Evolutionary conservation across 1,139 yeast species (phyloP), one percentile per base, ranked within the genome.

Genomic region (Yamadazyma trypodendri): DNA sequence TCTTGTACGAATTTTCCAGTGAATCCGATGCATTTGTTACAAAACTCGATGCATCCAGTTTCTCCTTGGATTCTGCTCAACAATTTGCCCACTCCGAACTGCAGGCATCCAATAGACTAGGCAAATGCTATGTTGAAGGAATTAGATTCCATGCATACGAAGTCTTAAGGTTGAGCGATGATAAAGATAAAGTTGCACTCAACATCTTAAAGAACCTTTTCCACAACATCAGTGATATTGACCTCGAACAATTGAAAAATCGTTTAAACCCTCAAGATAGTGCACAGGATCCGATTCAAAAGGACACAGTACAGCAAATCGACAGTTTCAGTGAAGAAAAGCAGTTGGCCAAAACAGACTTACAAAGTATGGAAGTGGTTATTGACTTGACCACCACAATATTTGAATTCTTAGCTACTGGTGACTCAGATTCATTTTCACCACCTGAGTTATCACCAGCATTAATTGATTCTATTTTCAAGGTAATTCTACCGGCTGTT

Each of bases 321-420:
- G 50, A 55, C 2, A 60, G 61, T 16, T 52, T 54, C 15, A 50
- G 63, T 1, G 52, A 55, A 12, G 75, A 69, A 28, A 65, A 62
- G 37, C 58, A 64, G 8, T 58, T 56, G 13, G 80, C 86, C 6
- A 73, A 79, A 48, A 62, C 75, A 30, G 72, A 77, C 35, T 60
- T 84, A 33, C 81, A 79, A 55, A 72, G 84, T 3, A 65, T 85
- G 23, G 95, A 87, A 50, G 71, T 82, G 1, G 69, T 84, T 0
- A 63, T 89, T 28, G 97, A 90, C 54, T 60, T 90, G 25, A 67
- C 86, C 24, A 80, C 96, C 1, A 82, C 92, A 1, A 65, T 82
- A 6, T 75, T 86, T 49, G 97, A 90, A 55, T 81, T 56, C 38
- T 54, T 68, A 28, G 63, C 74, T 3, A 45, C 59, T 8, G 55